These are phyloP conservation scores for Talaromyces stipitatus DNA, from an alignment of 495 filamentous ascomycete species.

Conservation along the genomic window DNA sequence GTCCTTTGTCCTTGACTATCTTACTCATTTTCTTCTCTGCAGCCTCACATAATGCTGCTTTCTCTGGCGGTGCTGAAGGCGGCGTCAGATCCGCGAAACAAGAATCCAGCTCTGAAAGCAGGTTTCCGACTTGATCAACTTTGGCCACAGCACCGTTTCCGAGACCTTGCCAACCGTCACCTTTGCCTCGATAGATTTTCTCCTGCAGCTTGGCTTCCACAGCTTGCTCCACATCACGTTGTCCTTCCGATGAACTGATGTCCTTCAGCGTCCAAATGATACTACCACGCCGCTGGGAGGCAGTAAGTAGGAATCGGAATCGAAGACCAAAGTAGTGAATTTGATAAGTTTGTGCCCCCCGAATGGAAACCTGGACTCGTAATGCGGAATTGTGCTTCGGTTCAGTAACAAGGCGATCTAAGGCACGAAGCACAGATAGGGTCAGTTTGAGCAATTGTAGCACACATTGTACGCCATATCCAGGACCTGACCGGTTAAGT, in stretches of 20 bases:
- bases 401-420: slow-evolving; percentile 39
- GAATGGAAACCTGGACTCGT: slow-evolving; percentile 29
- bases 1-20: background rate
- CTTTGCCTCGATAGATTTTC: slow-evolving; percentile 33
- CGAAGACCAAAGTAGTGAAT: slow-evolving; percentile 33
- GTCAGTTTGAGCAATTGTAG: slow-evolving; percentile 50
- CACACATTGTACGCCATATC: slow-evolving; percentile 47
- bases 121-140: slow-evolving; percentile 30
- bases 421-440: slow-evolving; percentile 58
- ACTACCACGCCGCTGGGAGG: slow-evolving; percentile 20
- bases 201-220: slow-evolving; percentile 17
- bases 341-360: slow-evolving; percentile 34
- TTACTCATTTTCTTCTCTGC: background rate
- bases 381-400: slow-evolving; percentile 15
- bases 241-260: slow-evolving; percentile 13
- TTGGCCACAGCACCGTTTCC: slow-evolving; percentile 35
- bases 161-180: slow-evolving; percentile 42
- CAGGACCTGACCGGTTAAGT: slow-evolving; percentile 45
- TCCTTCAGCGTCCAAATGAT: slow-evolving; percentile 37
- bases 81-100: slow-evolving; percentile 13
- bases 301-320: slow-evolving; percentile 29
- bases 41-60: background rate
- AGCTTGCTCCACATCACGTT: slow-evolving; percentile 8
- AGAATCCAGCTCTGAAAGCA: slow-evolving; percentile 28
- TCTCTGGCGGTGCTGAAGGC: background rate